These are phyloP conservation scores for Tillandsia fasciculata DNA, from an alignment of 176 grass and related monocot species.

Conservation along the genomic window DNA sequence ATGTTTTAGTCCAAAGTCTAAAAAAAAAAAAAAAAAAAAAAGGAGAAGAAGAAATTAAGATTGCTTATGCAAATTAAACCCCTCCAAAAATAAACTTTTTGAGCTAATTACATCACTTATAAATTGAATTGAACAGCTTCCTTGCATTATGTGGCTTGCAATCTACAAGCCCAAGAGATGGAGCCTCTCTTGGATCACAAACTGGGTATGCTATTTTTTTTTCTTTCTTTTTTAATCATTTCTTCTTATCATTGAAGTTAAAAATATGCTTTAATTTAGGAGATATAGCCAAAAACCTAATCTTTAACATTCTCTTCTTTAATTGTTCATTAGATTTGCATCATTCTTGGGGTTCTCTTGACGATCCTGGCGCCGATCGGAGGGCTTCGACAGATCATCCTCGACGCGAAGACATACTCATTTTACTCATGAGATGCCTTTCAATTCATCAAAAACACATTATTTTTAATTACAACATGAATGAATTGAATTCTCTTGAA, in stretches of 20 bases:
- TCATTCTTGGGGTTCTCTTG: slow-evolving; percentile 53
- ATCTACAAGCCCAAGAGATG: slow-evolving; percentile 73
- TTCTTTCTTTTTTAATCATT: neutral
- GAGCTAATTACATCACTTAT: too few species aligned
- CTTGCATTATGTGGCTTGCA: slow-evolving; percentile 78
- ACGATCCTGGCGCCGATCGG: slow-evolving; percentile 74
- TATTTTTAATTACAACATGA: too few species aligned
- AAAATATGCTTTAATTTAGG: neutral
- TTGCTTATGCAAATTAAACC: too few species aligned
- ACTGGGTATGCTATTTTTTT: slow-evolving; percentile 46
- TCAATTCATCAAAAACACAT: neutral
- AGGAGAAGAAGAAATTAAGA: too few species aligned
- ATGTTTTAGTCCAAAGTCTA: too few species aligned
- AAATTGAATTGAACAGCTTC: slow-evolving; percentile 42
- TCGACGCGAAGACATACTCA: slow-evolving; percentile 30
- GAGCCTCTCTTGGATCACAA: slow-evolving; percentile 67
- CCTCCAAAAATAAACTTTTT: too few species aligned
- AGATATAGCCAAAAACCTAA: neutral
- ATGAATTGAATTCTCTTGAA: neutral
- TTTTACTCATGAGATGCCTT: slow-evolving; percentile 50
- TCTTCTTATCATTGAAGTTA: slow-evolving; percentile 1
- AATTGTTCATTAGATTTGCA: slow-evolving; percentile 53
- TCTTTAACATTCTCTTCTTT: neutral
- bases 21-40: too few species aligned
- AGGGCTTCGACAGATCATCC: slow-evolving; percentile 58